Conservation (phyloP, 257 asterid genomes). For the Apocynum venetum region DNA sequence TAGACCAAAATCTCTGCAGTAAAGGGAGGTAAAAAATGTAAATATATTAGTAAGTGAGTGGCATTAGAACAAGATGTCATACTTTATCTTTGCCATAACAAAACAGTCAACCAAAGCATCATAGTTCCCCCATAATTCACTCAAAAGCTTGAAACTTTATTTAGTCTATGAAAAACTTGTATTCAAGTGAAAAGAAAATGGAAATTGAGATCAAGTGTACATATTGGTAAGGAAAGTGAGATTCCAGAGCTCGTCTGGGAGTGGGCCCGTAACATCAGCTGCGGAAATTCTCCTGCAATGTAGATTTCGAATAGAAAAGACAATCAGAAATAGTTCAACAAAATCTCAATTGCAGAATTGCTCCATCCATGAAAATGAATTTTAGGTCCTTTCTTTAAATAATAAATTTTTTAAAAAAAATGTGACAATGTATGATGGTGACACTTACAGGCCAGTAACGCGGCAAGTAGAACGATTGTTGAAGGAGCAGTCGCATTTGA, state of each 20-base stretch:
- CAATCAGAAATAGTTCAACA: neutral
- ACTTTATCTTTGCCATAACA: too few species aligned
- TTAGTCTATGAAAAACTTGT: too few species aligned
- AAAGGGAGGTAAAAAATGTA: neutral
- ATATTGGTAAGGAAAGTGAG: conserved; percentile 41
- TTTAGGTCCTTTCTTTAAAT: neutral
- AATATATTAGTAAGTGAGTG: neutral
- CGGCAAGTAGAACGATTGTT: conserved; percentile 34
- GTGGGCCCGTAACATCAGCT: conserved; percentile 32
- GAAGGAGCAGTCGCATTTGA: conserved; percentile 63
- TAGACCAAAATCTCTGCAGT: conserved; percentile 49
- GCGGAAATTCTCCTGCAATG: conserved; percentile 46
- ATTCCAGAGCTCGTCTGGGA: conserved; percentile 62
- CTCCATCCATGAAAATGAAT: neutral
- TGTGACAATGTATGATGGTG: neutral
- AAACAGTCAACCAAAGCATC: neutral
- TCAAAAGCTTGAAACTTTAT: neutral
- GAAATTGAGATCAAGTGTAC: conserved; percentile 22
- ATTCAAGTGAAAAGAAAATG: too few species aligned
- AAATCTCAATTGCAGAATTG: neutral
- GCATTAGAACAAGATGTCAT: neutral
- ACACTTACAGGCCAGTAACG: conserved; percentile 18
- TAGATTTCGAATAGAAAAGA: neutral
- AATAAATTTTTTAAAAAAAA: too few species aligned
- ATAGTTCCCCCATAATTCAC: neutral